Base-by-base conservation (phyloP, 2,329 filamentous ascomycete genomes). In the Epichloe festucae region DNA sequence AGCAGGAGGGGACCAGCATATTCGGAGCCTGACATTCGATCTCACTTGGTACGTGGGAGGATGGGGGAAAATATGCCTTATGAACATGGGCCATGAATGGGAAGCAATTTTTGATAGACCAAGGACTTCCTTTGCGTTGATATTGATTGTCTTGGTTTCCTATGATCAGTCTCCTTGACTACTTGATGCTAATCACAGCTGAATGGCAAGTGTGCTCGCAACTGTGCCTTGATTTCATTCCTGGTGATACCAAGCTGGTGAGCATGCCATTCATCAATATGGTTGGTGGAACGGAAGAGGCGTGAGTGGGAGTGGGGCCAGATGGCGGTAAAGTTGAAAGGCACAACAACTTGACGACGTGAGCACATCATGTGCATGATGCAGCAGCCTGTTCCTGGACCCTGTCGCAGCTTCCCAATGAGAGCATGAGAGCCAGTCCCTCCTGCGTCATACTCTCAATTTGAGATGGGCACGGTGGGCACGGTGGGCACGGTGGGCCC, bases 381-480 rank as follows among this genome's bases (percentile, higher is more conserved):
- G 17, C 17, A 17, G 17, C 17, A 14, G 23, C 38, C 47, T 23
- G 49, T 53, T 53, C 49, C 53, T 53, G 53, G 44, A 41, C 53
- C 52, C 48, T 40, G 51, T 49, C 53, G 48, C 53, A 27, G 12
- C 46, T 51, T 49, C 48, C 48, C 48, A n/a, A 39, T 21, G 23
- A 39, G 38, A 41, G 43, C 49, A 35, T 39, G 50, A 27, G 27
- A 41, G 48, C 44, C 43, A 50, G 48, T 56, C 52, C 27, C 49
- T 56, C 54, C 51, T 57, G 56, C 55, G 49, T 54, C 54, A 53
- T 54, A 43, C 49, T 51, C 43, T 47, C 17, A 47, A 15, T 39
- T 14, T 42, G 23, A 43, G 17, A 48, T 44, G 17, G 43, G n/a
- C 40, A 19, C 5, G 7, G 7, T 42, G 36, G 38, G 19, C 19